Evolutionary conservation across 2,329 filamentous ascomycete species (phyloP), one percentile per base, ranked within the genome.

Genomic region (Fragosphaeria purpurea): DNA sequence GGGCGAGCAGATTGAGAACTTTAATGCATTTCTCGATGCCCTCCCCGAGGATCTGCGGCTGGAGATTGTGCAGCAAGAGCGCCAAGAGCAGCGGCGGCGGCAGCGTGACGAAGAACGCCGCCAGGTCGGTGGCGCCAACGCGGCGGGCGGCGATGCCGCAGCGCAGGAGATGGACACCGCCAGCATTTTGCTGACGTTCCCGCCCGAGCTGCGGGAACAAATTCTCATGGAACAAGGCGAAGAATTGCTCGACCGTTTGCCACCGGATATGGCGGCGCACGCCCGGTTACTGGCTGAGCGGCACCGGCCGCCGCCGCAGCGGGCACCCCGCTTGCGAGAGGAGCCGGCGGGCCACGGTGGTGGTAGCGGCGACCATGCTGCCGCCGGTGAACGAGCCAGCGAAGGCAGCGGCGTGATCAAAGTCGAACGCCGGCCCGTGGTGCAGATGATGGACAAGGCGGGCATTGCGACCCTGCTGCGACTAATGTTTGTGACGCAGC

Each of bases 401-500:
- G 46, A 37, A 10, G 30, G 50, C 50, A 48, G 34, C 12, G 9
- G 10, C 13, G 38, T 50, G 4, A 77, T 75, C 63, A 91, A 89
- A 69, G 69, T 75, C 39, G 84, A 86, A 60, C 82, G 87, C 51
- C 85, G 86, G 54, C 83, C 88, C 30, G 86, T 94, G 52, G 86
- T 95, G 31, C 93, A 98, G 64, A 95, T 98, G 85, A 79, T 98
- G 34, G 93, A 98, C 67, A 96, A 95, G 68, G 79, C 90, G 44
- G 93, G 94, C 32, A 84, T 98, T 57, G 93, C 94, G 32, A 97
- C 93, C n/a, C 73, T 98, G 37, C 76, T 98, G 42, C 87, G 94
- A n/a, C 77, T 98, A 8, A 96, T 98, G 91, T 98, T 98, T 65
- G 89, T 97, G 60, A 86, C 88, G 45, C 88, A 96, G 57, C 87